phyloP scores from a whole-genome alignment of 106 monocot genomes.

The Apostasia ramifera region DNA sequence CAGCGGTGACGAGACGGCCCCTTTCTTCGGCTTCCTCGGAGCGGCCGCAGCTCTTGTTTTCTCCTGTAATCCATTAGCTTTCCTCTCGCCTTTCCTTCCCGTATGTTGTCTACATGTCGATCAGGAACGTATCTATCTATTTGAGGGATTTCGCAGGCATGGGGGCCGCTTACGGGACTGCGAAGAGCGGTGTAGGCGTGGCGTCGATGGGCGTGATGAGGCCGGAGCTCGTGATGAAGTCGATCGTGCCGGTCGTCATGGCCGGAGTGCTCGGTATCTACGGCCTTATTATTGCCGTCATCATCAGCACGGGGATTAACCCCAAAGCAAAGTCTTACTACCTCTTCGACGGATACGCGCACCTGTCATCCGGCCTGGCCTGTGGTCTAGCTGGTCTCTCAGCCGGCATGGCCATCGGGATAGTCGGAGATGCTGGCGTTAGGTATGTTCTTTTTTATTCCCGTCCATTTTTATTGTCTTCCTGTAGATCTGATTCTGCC shows the following conservation, averaged over 20 bases:
- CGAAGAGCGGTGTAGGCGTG: constrained; percentile 33
- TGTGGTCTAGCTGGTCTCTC: constrained; percentile 30
- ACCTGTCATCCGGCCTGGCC: constrained; percentile 27
- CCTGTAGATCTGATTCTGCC: too few relatives aligned
- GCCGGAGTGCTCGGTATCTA: constrained; percentile 29
- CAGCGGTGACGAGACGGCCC: constrained; percentile 52
- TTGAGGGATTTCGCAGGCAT: constrained; percentile 5
- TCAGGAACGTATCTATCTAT: neutral
- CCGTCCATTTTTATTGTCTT: too few relatives aligned
- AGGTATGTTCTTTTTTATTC: constrained; percentile 6
- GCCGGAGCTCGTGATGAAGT: constrained; percentile 36
- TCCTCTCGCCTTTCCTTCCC: neutral
- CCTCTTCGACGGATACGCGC: constrained; percentile 30
- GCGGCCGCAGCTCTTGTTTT: constrained; percentile 75
- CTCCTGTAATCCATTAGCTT: constrained; percentile 35
- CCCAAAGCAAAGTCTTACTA: constrained; percentile 34
- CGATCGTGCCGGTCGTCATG: constrained; percentile 39
- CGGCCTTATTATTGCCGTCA: constrained; percentile 34
- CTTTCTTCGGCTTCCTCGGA: constrained; percentile 69
- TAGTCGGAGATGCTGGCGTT: constrained; percentile 29
- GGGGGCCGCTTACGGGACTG: constrained; percentile 28
- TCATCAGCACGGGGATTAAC: constrained; percentile 53
- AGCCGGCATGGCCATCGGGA: constrained; percentile 32
- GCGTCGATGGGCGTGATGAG: constrained; percentile 37
- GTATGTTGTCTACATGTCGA: neutral